Base-by-base conservation (phyloP, 2,329 filamentous ascomycete species). In the Penicillium sp. region DNA sequence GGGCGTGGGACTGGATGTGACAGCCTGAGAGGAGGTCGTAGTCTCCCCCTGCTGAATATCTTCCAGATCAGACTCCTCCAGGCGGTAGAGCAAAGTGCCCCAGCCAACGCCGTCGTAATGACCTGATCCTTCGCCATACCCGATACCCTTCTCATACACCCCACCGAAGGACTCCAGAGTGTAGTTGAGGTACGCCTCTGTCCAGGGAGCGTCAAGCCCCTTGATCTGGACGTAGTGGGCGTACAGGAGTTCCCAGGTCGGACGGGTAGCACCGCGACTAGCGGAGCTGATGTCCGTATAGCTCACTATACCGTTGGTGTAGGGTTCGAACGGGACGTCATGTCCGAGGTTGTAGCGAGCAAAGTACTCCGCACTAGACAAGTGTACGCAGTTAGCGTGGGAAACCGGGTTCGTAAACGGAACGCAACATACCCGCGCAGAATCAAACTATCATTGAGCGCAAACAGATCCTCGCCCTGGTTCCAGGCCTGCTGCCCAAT, bases 401-500 rank as follows among this genome's bases (percentile, higher is more conserved):
- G 17, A 7, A 4, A 48, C 31, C 30, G 29, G 30, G 11, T 29
- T 11, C n/a, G 19, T 9, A 35, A 52, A 13, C 4, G 23, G 2
- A 17, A 49, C 17, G 67, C 70, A 15, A 41, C 35, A 51, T 59
- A 78, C 75, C 72, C 76, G 23, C 71, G 71, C 1, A 82, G 67
- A 46, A 81, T 78, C 6, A 66, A 67, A 66, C 67, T 80, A 44
- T 69, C 60, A 8, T 69, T 63, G 8, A 74, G 70, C 0, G 62
- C 71, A 64, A 80, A 82, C 4, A 82, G 64, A 57, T 82, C 78
- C 5, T 73, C 70, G 1, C 78, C 80, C 63, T 82, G 80, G 58
- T 80, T 82, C 58, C 76, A 78, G 0, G 75, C 74, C 65, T 78
- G 75, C 67, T 81, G 79, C 2, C 75, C 78, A 51, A 83, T 67